phyloP scores from a whole-genome alignment of 139 green algal genomes.

The Monoraphidium neglectum region DNA sequence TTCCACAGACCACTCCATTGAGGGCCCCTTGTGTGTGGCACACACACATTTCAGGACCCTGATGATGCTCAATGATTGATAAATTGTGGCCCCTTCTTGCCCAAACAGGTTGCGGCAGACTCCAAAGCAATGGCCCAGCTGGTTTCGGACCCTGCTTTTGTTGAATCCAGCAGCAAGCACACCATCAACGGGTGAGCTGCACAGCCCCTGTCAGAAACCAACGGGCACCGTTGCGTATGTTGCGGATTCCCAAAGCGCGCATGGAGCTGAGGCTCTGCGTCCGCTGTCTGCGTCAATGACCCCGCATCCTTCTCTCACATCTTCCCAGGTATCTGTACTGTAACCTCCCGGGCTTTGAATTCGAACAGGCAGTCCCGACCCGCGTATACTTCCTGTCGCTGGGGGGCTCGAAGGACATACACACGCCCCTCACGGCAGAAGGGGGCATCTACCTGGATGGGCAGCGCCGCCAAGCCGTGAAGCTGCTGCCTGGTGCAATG shows the following conservation, averaged over 20 bases:
- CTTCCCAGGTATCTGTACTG: constrained; percentile 49
- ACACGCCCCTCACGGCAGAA: constrained; percentile 62
- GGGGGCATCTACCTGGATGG: constrained; percentile 21
- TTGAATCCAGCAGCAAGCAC: constrained; percentile 54
- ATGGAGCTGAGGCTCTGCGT: too few relatives aligned
- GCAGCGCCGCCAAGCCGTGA: constrained; percentile 12
- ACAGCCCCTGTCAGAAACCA: too few relatives aligned
- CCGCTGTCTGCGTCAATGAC: too few relatives aligned
- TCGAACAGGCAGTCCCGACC: constrained; percentile 26
- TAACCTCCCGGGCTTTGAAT: constrained; percentile 47
- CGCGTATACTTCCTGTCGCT: constrained; percentile 63
- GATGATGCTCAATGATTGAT: too few relatives aligned
- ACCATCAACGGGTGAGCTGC: constrained; percentile 58
- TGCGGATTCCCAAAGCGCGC: too few relatives aligned
- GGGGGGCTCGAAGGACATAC: constrained; percentile 66
- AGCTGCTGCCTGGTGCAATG: constrained; percentile 48
- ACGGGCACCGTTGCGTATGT: too few relatives aligned
- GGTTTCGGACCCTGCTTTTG: constrained; percentile 21
- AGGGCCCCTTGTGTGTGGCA: too few relatives aligned
- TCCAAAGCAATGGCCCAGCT: constrained; percentile 6
- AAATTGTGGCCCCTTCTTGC: too few relatives aligned
- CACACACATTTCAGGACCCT: too few relatives aligned
- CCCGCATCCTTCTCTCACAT: too few relatives aligned
- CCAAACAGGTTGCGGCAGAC: constrained; percentile 5
- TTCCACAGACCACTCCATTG: too few relatives aligned